Percentiles rank a stretch among this genome's conserved stretches.
These are phyloP conservation scores for Penicillium daleae DNA, from an alignment of 495 filamentous ascomycete species.

Conservation along the genomic window DNA sequence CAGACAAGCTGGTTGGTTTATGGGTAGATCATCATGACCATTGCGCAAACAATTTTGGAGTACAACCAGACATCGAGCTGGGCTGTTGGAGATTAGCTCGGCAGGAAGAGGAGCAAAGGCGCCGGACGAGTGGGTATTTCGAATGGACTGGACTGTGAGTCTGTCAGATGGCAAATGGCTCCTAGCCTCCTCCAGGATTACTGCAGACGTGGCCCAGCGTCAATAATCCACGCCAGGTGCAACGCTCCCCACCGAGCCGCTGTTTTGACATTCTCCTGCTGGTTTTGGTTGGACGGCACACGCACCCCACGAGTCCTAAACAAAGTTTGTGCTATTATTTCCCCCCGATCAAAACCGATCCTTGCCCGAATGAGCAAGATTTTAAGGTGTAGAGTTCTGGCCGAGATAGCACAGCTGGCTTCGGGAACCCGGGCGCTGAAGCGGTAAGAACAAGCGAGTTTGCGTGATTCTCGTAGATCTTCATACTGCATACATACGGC, in stretches of 20 bases:
- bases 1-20: background rate
- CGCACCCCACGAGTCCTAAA: constrained; percentile 18
- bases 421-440: constrained; percentile 23
- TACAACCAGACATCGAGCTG: constrained; percentile 17
- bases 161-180: constrained; percentile 2
- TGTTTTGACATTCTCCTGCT: constrained; percentile 21
- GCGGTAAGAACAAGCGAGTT: constrained; percentile 27
- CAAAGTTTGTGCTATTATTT: constrained; percentile 19
- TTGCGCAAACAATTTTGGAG: constrained; percentile 21
- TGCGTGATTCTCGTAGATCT: background rate
- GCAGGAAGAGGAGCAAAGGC: constrained; percentile 7
- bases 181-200: background rate
- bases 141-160: constrained; percentile 8
- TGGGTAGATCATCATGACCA: constrained; percentile 26
- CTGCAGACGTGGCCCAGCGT: constrained; percentile 14
- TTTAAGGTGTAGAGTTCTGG: constrained; percentile 6
- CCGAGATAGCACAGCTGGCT: constrained; percentile 10
- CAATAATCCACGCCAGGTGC: constrained; percentile 17
- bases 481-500: too few relatives aligned
- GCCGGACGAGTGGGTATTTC: constrained; percentile 9
- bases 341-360: constrained; percentile 25
- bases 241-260: constrained; percentile 26
- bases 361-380: constrained; percentile 16
- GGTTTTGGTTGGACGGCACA: constrained; percentile 22
- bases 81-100: constrained; percentile 29